Evolutionary conservation across 2,329 filamentous ascomycete genomes (phyloP).

Genomic region (Stachybotrys chartarum): DNA sequence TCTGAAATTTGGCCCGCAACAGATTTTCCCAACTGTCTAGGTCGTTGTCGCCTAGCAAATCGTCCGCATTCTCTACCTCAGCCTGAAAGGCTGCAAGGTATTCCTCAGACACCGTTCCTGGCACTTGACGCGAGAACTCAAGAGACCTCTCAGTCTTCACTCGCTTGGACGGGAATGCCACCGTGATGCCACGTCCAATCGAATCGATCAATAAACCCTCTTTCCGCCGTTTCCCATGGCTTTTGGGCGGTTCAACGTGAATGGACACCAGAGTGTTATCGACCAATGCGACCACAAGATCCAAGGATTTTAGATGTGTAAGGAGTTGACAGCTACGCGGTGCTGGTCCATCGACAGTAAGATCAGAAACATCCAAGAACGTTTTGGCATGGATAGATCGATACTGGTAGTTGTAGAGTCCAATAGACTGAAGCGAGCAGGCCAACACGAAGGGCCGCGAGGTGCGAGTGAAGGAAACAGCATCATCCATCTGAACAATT

Average conservation of each 20-base stretch:
- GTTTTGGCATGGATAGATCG: slow-evolving; percentile 49
- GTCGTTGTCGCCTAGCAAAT: slow-evolving; percentile 36
- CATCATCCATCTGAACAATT: slow-evolving; percentile 39
- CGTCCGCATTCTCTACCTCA: slow-evolving; percentile 41
- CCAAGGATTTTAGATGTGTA: slow-evolving; percentile 58
- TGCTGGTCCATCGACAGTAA: slow-evolving; percentile 26
- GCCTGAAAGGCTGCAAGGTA: slow-evolving; percentile 38
- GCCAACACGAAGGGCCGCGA: slow-evolving; percentile 60
- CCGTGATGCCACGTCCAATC: slow-evolving; percentile 55
- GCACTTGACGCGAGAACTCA: slow-evolving; percentile 30
- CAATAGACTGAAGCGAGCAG: slow-evolving; percentile 47
- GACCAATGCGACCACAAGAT: slow-evolving; percentile 58
- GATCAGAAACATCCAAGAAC: slow-evolving; percentile 34
- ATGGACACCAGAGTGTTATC: slow-evolving; percentile 59
- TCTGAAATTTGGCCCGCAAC: slow-evolving; percentile 40
- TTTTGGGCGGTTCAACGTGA: slow-evolving; percentile 57
- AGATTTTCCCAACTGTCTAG: slow-evolving; percentile 42
- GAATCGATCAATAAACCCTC: slow-evolving; percentile 66
- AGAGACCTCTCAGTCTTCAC: slow-evolving; percentile 15
- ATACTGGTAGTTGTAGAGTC: slow-evolving; percentile 64
- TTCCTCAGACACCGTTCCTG: slow-evolving; percentile 42
- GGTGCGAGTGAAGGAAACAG: slow-evolving; percentile 58
- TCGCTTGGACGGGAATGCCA: slow-evolving; percentile 27
- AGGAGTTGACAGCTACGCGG: slow-evolving; percentile 37
- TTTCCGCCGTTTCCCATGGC: slow-evolving; percentile 46